Evolutionary conservation across 1,139 yeast genomes (phyloP).

Genomic region (Suhomyces kunorum): DNA sequence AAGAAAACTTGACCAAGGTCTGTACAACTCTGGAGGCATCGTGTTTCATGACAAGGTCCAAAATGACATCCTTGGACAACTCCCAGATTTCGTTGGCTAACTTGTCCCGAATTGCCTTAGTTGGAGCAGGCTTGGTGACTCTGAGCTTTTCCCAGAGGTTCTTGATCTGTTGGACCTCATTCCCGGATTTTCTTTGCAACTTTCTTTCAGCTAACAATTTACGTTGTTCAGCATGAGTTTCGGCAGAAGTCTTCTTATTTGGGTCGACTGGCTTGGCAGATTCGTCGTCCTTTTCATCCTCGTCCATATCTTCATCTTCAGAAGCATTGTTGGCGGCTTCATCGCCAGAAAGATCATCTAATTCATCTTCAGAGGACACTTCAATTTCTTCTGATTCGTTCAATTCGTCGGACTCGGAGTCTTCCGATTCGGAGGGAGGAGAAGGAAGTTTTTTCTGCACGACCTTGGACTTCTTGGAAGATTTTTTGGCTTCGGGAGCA

Average conservation of each 20-base stretch:
- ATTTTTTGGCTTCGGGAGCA: constrained; percentile 22
- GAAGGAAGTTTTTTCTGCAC: constrained; percentile 22
- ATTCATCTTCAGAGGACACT: constrained; percentile 22
- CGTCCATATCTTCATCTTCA: constrained; percentile 24
- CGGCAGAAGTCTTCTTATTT: constrained; percentile 56
- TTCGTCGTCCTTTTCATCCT: constrained; percentile 21
- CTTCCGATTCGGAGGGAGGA: constrained; percentile 17
- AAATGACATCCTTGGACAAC: constrained; percentile 70
- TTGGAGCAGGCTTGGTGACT: constrained; percentile 80
- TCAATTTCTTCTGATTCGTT: constrained; percentile 16
- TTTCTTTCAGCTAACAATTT: constrained; percentile 79
- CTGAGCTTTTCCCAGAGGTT: constrained; percentile 88
- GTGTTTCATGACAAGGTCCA: constrained; percentile 88
- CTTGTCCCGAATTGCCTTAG: constrained; percentile 75
- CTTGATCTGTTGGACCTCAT: constrained; percentile 82
- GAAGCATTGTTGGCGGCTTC: constrained; percentile 19
- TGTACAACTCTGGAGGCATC: constrained; percentile 97
- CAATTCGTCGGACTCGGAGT: constrained; percentile 13
- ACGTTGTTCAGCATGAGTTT: constrained; percentile 83
- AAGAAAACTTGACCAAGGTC: constrained; percentile 83
- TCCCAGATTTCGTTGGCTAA: constrained; percentile 85
- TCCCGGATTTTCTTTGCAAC: constrained; percentile 81
- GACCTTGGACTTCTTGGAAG: constrained; percentile 33
- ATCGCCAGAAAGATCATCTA: constrained; percentile 24
- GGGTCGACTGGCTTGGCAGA: constrained; percentile 31